Percentiles rank a stretch among this genome's conserved stretches.
These are phyloP conservation scores for Yamadazyma songkhlaensis DNA, from an alignment of 1,139 yeast species.

Conservation along the genomic window DNA sequence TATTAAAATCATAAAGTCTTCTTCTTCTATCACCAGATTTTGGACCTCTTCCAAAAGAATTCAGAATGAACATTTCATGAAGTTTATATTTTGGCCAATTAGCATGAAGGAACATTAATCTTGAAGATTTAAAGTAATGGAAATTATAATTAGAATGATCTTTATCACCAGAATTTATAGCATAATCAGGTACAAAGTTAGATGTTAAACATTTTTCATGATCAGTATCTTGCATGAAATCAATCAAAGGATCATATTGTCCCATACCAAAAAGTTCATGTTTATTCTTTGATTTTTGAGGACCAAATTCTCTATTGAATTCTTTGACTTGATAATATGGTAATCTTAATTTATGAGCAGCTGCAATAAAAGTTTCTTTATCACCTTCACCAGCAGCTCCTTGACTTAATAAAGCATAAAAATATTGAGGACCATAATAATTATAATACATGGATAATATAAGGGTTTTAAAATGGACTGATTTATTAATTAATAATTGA, in stretches of 20 bases:
- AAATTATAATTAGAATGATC: slow-evolving; percentile 25
- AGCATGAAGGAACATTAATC: slow-evolving; percentile 34
- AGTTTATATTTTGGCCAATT: slow-evolving; percentile 36
- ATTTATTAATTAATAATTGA: slow-evolving; percentile 52
- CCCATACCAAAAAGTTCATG: slow-evolving; percentile 37
- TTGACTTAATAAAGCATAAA: slow-evolving; percentile 33
- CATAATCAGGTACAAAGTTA: slow-evolving; percentile 21
- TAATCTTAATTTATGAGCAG: slow-evolving; percentile 48
- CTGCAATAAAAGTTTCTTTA: slow-evolving; percentile 62
- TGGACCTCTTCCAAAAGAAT: slow-evolving; percentile 29
- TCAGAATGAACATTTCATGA: slow-evolving; percentile 23
- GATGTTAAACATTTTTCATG: slow-evolving; percentile 7
- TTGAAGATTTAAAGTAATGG: slow-evolving; percentile 28
- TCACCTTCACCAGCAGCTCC: slow-evolving; percentile 41
- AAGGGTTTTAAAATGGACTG: slow-evolving; percentile 47
- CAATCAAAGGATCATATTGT: slow-evolving; percentile 37
- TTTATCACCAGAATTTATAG: slow-evolving; percentile 19
- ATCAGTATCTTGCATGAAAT: slow-evolving; percentile 22
- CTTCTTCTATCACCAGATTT: slow-evolving; percentile 17
- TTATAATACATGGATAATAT: slow-evolving; percentile 57
- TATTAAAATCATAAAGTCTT: slow-evolving; percentile 26
- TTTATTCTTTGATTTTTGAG: slow-evolving; percentile 18
- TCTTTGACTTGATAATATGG: slow-evolving; percentile 56
- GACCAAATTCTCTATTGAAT: slow-evolving; percentile 37
- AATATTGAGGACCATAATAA: slow-evolving; percentile 39